These are phyloP conservation scores for Coemansia erecta DNA, from an alignment of 192 early-diverging fungal species.

Conservation along the genomic window DNA sequence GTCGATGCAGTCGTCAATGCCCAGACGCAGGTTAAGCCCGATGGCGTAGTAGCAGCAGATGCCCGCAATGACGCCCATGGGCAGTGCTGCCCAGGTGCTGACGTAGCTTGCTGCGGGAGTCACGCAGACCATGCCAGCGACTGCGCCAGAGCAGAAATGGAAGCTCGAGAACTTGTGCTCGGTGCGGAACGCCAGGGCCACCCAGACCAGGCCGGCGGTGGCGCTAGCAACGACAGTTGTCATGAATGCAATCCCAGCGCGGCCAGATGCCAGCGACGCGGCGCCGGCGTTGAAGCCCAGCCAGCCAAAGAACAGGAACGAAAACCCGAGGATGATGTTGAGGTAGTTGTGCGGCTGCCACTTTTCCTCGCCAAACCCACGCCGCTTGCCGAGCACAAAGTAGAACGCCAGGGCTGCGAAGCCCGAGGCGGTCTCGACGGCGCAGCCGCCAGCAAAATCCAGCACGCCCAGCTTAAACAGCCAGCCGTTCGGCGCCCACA, in stretches of 20 bases:
- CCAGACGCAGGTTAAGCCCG: conserved; percentile 61
- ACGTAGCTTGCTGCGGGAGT: conserved; percentile 84
- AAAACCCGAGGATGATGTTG: conserved; percentile 78
- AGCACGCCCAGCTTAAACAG: conserved; percentile 67
- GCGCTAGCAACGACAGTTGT: conserved; percentile 74
- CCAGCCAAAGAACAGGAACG: conserved; percentile 90
- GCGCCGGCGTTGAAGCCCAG: conserved; percentile 86
- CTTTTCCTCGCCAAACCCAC: conserved; percentile 56
- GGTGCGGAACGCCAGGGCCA: conserved; percentile 66
- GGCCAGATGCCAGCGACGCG: conserved; percentile 66
- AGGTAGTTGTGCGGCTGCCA: conserved; percentile 78
- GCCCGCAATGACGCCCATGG: conserved; percentile 71
- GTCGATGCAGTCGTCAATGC: conserved; percentile 81
- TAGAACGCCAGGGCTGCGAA: conserved; percentile 79
- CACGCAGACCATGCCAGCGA: conserved; percentile 85
- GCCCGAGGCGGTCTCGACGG: conserved; percentile 81
- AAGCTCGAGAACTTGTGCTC: conserved; percentile 75
- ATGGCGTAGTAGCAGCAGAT: conserved; percentile 65
- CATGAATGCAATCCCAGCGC: conserved; percentile 73
- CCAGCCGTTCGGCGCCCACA: conserved; percentile 83
- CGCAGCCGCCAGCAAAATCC: conserved; percentile 88
- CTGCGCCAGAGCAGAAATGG: conserved; percentile 85
- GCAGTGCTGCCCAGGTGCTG: conserved; percentile 66
- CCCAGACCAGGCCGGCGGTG: conserved; percentile 68
- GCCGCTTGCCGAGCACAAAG: conserved; percentile 78